phyloP scores from a whole-genome alignment of 345 rosid genomes.

The Rubroshorea leprosula region DNA sequence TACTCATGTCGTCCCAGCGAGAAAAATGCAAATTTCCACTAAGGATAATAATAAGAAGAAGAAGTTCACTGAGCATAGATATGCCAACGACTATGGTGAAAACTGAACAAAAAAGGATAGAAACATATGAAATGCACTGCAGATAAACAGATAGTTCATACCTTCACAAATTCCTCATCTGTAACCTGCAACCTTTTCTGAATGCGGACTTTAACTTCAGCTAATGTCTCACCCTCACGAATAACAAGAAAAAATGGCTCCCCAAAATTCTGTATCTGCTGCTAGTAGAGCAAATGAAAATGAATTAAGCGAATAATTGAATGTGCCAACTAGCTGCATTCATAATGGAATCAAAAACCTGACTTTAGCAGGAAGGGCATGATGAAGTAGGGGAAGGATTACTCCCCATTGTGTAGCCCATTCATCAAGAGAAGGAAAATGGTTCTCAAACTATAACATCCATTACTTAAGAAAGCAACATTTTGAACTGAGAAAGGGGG shows the following conservation, averaged over 20 bases:
- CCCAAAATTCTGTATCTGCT: slow-evolving; percentile 66
- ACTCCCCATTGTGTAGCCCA: background rate
- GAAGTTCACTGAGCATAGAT: background rate
- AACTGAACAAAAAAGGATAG: no score
- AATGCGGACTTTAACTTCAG: slow-evolving; percentile 53
- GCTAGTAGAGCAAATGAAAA: background rate
- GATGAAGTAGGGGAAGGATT: no score
- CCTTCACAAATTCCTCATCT: slow-evolving; percentile 61
- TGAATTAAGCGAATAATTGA: background rate
- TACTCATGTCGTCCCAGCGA: slow-evolving; percentile 90
- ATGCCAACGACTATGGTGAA: no score
- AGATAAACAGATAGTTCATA: slow-evolving; percentile 16
- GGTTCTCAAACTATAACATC: background rate
- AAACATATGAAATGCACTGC: background rate
- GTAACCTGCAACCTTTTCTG: slow-evolving; percentile 67
- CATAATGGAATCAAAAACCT: no score
- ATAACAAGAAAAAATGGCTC: slow-evolving; percentile 73
- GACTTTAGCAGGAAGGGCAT: background rate
- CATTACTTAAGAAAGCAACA: background rate
- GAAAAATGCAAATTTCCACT: slow-evolving; percentile 96
- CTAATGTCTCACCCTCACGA: slow-evolving; percentile 57
- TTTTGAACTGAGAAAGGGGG: background rate
- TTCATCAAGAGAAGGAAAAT: background rate
- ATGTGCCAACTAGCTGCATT: no score
- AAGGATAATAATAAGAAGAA: background rate